phyloP scores from a whole-genome alignment of 305 asterid genomes.

The Fraxinus greggii region DNA sequence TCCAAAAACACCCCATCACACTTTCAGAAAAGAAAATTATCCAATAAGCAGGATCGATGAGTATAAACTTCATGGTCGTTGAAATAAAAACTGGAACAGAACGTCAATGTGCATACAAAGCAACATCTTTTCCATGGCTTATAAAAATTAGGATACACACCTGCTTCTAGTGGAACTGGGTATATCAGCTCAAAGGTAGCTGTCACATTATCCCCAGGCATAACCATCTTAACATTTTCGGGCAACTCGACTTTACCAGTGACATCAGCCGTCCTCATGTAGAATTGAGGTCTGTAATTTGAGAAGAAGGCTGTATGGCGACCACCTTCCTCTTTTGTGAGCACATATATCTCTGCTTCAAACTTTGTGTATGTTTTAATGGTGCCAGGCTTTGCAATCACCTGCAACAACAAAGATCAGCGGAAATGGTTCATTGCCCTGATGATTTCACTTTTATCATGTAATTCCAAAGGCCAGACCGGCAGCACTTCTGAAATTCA shows the following conservation, averaged over 20 bases:
- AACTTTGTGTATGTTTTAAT: conserved; percentile 83
- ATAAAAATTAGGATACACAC: conserved; percentile 32
- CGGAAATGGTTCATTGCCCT: neutral
- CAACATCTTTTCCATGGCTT: neutral
- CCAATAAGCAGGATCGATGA: neutral
- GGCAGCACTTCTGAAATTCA: neutral
- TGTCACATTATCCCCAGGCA: conserved; percentile 99
- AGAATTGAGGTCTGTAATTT: conserved; percentile 92
- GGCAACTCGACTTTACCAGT: conserved; percentile 97
- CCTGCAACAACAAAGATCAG: conserved; percentile 40
- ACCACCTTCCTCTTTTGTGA: conserved; percentile 98
- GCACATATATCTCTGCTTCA: conserved; percentile 97
- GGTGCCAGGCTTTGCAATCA: conserved; percentile 85
- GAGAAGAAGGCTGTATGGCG: conserved; percentile 99
- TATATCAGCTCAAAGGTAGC: conserved; percentile 83
- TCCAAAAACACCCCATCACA: neutral
- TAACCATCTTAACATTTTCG: conserved; percentile 97
- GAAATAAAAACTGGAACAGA: neutral
- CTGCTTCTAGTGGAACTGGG: conserved; percentile 90
- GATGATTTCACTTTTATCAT: neutral
- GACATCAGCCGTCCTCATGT: conserved; percentile 95
- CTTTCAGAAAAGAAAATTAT: neutral
- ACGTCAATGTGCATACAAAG: neutral
- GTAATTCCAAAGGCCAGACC: neutral
- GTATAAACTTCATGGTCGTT: neutral